These are phyloP conservation scores for Trichoderma virens DNA, from an alignment of 495 filamentous ascomycete genomes.

Conservation along the genomic window DNA sequence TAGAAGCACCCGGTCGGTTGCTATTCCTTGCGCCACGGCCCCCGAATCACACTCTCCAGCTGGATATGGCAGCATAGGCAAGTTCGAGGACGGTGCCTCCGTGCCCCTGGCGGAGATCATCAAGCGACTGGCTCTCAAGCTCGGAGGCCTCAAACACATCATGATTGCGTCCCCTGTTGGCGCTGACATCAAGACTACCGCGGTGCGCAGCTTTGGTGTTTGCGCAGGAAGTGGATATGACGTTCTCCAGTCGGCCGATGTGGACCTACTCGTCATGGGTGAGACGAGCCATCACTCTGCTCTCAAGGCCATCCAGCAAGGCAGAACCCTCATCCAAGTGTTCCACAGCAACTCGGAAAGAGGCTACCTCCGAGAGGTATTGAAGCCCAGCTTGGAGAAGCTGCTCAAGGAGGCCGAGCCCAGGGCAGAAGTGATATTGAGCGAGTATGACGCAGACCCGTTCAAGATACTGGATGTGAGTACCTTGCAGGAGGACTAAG, in stretches of 20 bases:
- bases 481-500: slow-evolving; percentile 12
- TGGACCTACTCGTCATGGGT: slow-evolving; percentile 81
- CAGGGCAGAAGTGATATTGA: slow-evolving; percentile 58
- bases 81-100: slow-evolving; percentile 49
- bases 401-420: slow-evolving; percentile 43
- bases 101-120: slow-evolving; percentile 55
- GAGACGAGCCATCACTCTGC: slow-evolving; percentile 92
- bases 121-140: slow-evolving; percentile 33
- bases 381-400: slow-evolving; percentile 56
- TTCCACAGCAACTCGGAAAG: slow-evolving; percentile 92
- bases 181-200: slow-evolving; percentile 15
- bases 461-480: slow-evolving; percentile 39
- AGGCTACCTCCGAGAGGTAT: slow-evolving; percentile 62
- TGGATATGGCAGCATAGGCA: slow-evolving; percentile 71
- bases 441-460: slow-evolving; percentile 68
- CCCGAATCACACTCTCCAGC: slow-evolving; percentile 32
- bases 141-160: slow-evolving; percentile 30
- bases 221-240: slow-evolving; percentile 80
- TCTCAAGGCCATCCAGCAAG: slow-evolving; percentile 76
- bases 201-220: slow-evolving; percentile 54
- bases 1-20: slow-evolving; percentile 25
- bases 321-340: slow-evolving; percentile 73
- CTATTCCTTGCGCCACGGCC: slow-evolving; percentile 25
- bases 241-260: slow-evolving; percentile 57
- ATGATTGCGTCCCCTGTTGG: slow-evolving; percentile 32